A percentile compares a stretch with the other conserved stretches of the same genome.
These are phyloP conservation scores for Phalaenopsis aphrodite DNA, from an alignment of 106 monocot genomes.

Conservation along the genomic window DNA sequence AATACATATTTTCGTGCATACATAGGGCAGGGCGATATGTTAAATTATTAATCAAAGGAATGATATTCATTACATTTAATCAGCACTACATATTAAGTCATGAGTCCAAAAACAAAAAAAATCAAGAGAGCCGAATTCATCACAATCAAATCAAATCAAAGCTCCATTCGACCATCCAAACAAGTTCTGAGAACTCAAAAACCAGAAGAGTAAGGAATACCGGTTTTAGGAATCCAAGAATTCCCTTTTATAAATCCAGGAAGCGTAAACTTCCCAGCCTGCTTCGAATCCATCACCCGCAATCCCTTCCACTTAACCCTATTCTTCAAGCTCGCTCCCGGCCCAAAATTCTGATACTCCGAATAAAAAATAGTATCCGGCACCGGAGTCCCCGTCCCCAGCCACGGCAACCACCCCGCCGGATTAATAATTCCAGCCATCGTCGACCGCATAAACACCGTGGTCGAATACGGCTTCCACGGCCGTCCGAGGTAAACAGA, in stretches of 20 bases:
- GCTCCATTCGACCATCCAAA: background rate
- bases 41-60: too few relatives aligned
- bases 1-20: too few relatives aligned
- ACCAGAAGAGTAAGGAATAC: background rate
- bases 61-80: too few relatives aligned
- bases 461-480: constrained; percentile 27
- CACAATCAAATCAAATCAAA: background rate
- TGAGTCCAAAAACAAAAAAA: background rate
- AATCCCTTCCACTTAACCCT: constrained; percentile 29
- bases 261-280: constrained; percentile 12
- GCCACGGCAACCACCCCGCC: constrained; percentile 25
- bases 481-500: constrained; percentile 26
- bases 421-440: constrained; percentile 11
- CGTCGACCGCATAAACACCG: constrained; percentile 20
- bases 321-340: constrained; percentile 1
- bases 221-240: constrained; percentile 3
- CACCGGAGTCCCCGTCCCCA: background rate
- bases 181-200: background rate
- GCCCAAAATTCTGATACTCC: constrained; percentile 26
- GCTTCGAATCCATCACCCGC: constrained; percentile 7
- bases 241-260: background rate
- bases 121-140: background rate
- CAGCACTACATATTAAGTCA: background rate
- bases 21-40: too few relatives aligned
- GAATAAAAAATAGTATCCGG: constrained; percentile 25